Conservation (phyloP, 2,329 filamentous ascomycete genomes). For the Pseudopyrenochaeta lycopersici region DNA sequence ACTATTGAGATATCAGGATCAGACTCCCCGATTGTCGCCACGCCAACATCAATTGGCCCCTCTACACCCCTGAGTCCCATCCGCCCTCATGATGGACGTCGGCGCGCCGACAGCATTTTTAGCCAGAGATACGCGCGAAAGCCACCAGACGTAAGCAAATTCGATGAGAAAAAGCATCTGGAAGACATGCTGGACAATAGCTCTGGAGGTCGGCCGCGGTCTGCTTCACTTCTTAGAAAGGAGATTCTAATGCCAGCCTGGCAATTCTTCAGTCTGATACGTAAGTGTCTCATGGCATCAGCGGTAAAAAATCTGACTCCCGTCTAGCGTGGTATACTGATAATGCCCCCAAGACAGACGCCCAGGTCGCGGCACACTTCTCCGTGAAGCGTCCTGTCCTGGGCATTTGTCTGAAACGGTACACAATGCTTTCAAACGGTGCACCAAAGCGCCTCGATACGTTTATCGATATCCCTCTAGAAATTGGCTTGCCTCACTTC, state of each 20-base stretch:
- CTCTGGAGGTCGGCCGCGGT: slow-evolving; percentile 42
- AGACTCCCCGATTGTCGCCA: slow-evolving; percentile 46
- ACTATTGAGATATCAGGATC: slow-evolving; percentile 50
- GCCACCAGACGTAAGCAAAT: slow-evolving; percentile 58
- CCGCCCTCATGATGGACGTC: slow-evolving; percentile 46
- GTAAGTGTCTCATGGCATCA: slow-evolving; percentile 60
- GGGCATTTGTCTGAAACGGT: slow-evolving; percentile 92
- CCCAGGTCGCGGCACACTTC: slow-evolving; percentile 89
- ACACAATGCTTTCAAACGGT: slow-evolving; percentile 76
- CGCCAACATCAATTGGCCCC: slow-evolving; percentile 39
- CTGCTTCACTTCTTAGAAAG: slow-evolving; percentile 64
- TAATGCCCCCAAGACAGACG: slow-evolving; percentile 70
- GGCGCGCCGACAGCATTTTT: slow-evolving; percentile 60
- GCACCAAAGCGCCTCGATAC: slow-evolving; percentile 77
- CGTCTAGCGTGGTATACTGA: slow-evolving; percentile 82
- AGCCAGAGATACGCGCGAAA: slow-evolving; percentile 54
- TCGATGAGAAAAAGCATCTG: slow-evolving; percentile 60
- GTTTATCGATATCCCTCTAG: slow-evolving; percentile 89
- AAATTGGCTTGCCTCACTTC: slow-evolving; percentile 85
- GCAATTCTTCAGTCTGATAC: slow-evolving; percentile 95
- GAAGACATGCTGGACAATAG: slow-evolving; percentile 48
- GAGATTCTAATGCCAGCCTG: slow-evolving; percentile 95
- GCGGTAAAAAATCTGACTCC: slow-evolving; percentile 22
- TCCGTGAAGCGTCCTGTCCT: slow-evolving; percentile 83
- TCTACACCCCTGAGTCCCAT: slow-evolving; percentile 35